These are phyloP conservation scores for Garcia nutans DNA, from an alignment of 345 rosid species.

Conservation along the genomic window DNA sequence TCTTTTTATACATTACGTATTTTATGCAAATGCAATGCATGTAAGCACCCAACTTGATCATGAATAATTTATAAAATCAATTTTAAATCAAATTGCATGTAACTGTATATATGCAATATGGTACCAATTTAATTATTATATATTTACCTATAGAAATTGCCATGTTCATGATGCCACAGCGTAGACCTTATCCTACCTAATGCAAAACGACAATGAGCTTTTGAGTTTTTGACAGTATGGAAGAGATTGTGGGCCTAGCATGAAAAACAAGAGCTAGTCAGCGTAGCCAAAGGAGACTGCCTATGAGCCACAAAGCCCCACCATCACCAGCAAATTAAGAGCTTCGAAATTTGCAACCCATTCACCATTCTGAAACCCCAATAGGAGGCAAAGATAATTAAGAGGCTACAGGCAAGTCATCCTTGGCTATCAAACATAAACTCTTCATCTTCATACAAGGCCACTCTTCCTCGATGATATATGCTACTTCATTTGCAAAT, in stretches of 20 bases:
- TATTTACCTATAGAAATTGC: background rate
- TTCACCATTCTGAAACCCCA: background rate
- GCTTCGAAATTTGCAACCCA: background rate
- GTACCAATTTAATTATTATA: too few species aligned
- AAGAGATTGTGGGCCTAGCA: slow-evolving; percentile 22
- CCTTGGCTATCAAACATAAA: slow-evolving; percentile 51
- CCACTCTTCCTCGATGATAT: slow-evolving; percentile 35
- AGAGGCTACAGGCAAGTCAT: slow-evolving; percentile 51
- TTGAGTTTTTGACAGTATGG: background rate
- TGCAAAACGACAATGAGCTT: background rate
- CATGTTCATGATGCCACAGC: too few species aligned
- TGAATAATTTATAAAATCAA: background rate
- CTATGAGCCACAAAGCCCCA: slow-evolving; percentile 5
- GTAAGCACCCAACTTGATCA: background rate
- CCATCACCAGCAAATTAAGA: background rate
- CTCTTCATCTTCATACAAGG: slow-evolving; percentile 49
- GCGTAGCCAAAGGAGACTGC: slow-evolving; percentile 40
- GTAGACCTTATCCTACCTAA: too few species aligned
- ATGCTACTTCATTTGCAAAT: background rate
- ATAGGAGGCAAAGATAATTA: background rate
- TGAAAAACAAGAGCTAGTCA: slow-evolving; percentile 37
- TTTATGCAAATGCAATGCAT: too few species aligned
- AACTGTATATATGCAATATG: background rate
- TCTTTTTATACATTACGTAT: too few species aligned
- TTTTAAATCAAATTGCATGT: background rate